A percentile compares a stretch with the other conserved stretches of the same genome.
Conservation (phyloP, 495 filamentous ascomycete genomes). For the Podospora tetraspora region DNA sequence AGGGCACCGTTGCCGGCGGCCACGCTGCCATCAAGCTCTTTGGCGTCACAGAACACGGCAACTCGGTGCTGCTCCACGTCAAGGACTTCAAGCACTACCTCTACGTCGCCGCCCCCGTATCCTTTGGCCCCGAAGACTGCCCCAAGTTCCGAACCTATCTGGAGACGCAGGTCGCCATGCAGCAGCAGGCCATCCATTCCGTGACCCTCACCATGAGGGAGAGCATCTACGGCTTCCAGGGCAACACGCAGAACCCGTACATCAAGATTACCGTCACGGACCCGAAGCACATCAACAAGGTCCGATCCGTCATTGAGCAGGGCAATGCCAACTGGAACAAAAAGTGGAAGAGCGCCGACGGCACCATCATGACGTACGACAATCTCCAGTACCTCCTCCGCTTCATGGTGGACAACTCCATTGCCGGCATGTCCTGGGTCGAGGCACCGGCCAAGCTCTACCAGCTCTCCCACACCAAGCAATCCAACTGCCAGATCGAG, state of each 20-base stretch:
- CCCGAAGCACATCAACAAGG: constrained; percentile 67
- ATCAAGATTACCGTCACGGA: constrained; percentile 89
- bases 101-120: constrained; percentile 82
- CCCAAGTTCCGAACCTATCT: constrained; percentile 69
- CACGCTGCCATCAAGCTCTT: constrained; percentile 79
- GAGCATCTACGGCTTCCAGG: constrained; percentile 88
- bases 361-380: constrained; percentile 79
- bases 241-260: constrained; percentile 85
- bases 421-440: constrained; percentile 96
- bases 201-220: constrained; percentile 76
- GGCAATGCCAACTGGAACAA: constrained; percentile 82
- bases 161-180: constrained; percentile 63
- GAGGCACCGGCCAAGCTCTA: constrained; percentile 75
- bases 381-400: constrained; percentile 90
- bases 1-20: constrained; percentile 69
- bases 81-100: constrained; percentile 95
- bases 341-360: constrained; percentile 71
- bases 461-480: constrained; percentile 57
- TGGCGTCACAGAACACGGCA: constrained; percentile 91
- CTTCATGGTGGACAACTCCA: constrained; percentile 96
- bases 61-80: constrained; percentile 92
- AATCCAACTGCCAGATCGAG: constrained; percentile 95
- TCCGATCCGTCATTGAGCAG: constrained; percentile 67
- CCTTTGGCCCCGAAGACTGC: constrained; percentile 72
- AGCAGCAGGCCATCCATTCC: constrained; percentile 54